A percentile compares a stretch with the other conserved stretches of the same genome.
phyloP scores from a whole-genome alignment of 2,329 filamentous ascomycete species.

The Claviceps purpurea region DNA sequence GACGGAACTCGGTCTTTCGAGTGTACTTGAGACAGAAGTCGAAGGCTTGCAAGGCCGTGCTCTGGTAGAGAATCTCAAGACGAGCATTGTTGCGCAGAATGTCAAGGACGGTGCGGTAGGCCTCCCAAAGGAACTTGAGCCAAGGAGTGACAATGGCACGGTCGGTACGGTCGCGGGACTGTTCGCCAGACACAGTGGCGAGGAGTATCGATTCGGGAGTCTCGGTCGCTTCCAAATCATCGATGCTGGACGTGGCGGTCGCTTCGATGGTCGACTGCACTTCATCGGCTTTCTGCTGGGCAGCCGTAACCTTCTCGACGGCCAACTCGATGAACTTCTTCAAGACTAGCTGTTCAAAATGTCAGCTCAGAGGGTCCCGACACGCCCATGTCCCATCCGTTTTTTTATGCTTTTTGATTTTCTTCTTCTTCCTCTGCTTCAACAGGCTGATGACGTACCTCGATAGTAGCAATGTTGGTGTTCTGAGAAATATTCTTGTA shows the following conservation, averaged over 20 bases:
- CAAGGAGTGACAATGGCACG: slow-evolving; percentile 96
- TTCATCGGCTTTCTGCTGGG: slow-evolving; percentile 91
- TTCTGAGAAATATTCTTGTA: slow-evolving; percentile 99
- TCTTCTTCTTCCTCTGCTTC: background rate
- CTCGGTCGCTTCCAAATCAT: slow-evolving; percentile 93
- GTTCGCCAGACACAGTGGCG: slow-evolving; percentile 94
- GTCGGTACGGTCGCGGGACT: slow-evolving; percentile 93
- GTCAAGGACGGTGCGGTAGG: slow-evolving; percentile 93
- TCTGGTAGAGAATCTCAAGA: slow-evolving; percentile 95
- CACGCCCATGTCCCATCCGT: background rate
- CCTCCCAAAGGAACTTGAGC: slow-evolving; percentile 99
- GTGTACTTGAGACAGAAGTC: slow-evolving; percentile 98
- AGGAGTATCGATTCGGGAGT: slow-evolving; percentile 97
- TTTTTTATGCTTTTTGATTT: background rate
- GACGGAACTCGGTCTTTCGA: slow-evolving; percentile 97
- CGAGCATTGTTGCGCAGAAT: slow-evolving; percentile 98
- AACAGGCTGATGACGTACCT: slow-evolving; percentile 40
- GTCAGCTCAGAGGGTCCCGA: slow-evolving; percentile 7
- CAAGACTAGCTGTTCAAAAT: slow-evolving; percentile 55
- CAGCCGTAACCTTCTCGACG: slow-evolving; percentile 88
- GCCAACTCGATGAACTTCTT: slow-evolving; percentile 97
- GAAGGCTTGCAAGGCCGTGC: slow-evolving; percentile 94
- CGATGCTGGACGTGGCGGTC: slow-evolving; percentile 56
- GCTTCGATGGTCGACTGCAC: slow-evolving; percentile 80
- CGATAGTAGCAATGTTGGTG: slow-evolving; percentile 95